Evolutionary conservation across 2,329 filamentous ascomycete genomes (phyloP), one percentile per base, ranked within the genome.

Genomic region (Phyllachora maydis): DNA sequence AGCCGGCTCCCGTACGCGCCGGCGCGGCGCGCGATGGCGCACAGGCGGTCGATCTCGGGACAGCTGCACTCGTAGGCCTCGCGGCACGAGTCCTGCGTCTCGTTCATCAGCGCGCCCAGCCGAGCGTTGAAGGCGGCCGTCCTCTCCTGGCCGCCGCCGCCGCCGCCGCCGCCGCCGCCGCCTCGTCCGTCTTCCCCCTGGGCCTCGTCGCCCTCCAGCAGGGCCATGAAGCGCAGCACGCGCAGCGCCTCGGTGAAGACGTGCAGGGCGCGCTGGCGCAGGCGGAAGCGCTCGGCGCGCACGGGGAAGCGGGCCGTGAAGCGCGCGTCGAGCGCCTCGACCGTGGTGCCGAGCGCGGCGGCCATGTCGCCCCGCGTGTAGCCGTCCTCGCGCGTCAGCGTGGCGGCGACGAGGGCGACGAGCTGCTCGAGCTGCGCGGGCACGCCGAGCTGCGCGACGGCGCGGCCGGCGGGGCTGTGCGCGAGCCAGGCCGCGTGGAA

Each of bases 291-390:
- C 26, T 88, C 77, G 2, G 83, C 79, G 17, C 82, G 75, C 6
- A 95, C 76, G 2, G 83, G 81, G 49, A 93, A 92, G 29, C 74
- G 75, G 24, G 76, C 77, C 50, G 82, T 79, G 56, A 79, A 95
- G 23, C 68, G 65, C 23, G 65, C 44, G 45, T 90, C 68, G 4
- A 95, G 58, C 16, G 82, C 71, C 3, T 64, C 50, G 7, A 79
- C 67, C 1, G 66, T 62, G 26, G 81, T 60, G 19, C 62, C 63
- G 3, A 93, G 61, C 2, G 74, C 62, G 9, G 61, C 49, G 16
- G 81, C 73, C 22, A 95, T 76, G 35, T 95, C 79, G 31, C 81
- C 72, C 25, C 81, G 64, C 2, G 81, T 88, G 53, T 95, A 98
- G 12, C 83, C 83, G 25, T 85, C 64, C 38, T 79, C 65, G 42